These are phyloP conservation scores for Wickerhamomyces bovis DNA, from an alignment of 805 yeast species.

Conservation along the genomic window DNA sequence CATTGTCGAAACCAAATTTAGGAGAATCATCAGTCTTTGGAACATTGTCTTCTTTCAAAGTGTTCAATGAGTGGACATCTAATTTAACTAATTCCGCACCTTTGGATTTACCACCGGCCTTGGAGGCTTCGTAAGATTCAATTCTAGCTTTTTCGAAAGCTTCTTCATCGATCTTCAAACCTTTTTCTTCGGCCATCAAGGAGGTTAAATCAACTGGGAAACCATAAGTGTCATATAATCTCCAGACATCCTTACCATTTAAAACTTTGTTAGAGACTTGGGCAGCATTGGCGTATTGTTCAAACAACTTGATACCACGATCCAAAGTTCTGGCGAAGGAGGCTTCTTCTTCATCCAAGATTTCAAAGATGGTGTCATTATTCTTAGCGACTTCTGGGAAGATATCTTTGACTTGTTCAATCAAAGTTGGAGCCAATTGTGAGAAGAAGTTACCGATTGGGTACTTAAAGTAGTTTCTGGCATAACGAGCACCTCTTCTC, in stretches of 20 bases:
- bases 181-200: conserved; percentile 98
- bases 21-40: conserved; percentile 78
- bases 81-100: conserved; percentile 64
- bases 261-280: conserved; percentile 66
- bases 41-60: conserved; percentile 54
- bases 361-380: conserved; percentile 74
- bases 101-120: conserved; percentile 66
- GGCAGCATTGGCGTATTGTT: conserved; percentile 85
- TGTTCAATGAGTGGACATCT: conserved; percentile 85
- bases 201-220: conserved; percentile 98
- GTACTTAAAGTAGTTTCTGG: conserved; percentile 90
- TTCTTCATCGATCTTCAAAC: conserved; percentile 82
- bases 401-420: conserved; percentile 76
- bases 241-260: conserved; percentile 95
- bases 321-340: conserved; percentile 94
- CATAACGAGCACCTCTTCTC: conserved; percentile 97
- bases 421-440: conserved; percentile 85
- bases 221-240: conserved; percentile 96
- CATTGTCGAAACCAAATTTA: conserved; percentile 70
- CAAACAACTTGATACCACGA: conserved; percentile 95
- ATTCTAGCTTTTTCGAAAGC: conserved; percentile 89
- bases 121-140: conserved; percentile 91
- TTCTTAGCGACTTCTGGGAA: conserved; percentile 88
- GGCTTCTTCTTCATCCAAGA: conserved; percentile 91
- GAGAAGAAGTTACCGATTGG: conserved; percentile 95